phyloP scores from a whole-genome alignment of 2,329 filamentous ascomycete species.

The Leptographium galeiforme region DNA sequence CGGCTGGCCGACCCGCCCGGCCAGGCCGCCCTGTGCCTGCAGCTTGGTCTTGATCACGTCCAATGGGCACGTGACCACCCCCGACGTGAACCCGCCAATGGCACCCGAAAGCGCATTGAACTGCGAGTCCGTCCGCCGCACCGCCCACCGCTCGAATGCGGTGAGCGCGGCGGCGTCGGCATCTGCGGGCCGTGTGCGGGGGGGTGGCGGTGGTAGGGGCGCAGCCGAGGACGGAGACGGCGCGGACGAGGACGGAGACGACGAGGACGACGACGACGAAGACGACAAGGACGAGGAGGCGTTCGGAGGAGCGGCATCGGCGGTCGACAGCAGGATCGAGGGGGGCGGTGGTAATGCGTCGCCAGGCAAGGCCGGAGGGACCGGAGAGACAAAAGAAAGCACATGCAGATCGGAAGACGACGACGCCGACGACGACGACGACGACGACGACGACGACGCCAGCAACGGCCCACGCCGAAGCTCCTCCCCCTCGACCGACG shows the following conservation, averaged over 20 bases:
- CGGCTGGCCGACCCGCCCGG: constrained; percentile 14
- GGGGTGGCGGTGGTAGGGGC: neutral
- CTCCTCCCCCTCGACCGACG: too few relatives aligned
- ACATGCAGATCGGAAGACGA: too few relatives aligned
- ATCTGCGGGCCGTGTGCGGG: neutral
- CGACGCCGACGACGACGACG: too few relatives aligned
- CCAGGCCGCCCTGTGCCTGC: constrained; percentile 82
- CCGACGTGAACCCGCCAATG: constrained; percentile 80
- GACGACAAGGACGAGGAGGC: too few relatives aligned
- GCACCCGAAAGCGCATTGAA: constrained; percentile 82
- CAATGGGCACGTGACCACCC: constrained; percentile 87
- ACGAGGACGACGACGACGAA: neutral
- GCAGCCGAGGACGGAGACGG: neutral
- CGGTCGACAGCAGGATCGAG: too few relatives aligned
- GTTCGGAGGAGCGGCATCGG: too few relatives aligned
- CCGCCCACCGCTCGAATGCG: constrained; percentile 31
- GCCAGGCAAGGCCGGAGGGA: too few relatives aligned
- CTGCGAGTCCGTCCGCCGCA: constrained; percentile 42
- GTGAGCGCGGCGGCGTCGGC: neutral
- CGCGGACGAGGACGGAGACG: neutral
- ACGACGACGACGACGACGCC: too few relatives aligned
- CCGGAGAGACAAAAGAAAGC: too few relatives aligned
- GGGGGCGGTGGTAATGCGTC: too few relatives aligned
- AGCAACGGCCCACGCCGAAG: too few relatives aligned
- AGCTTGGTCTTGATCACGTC: constrained; percentile 99